Evolutionary conservation across 176 grass and related monocot genomes (phyloP).

Genomic region (Aegilops sharonensis): DNA sequence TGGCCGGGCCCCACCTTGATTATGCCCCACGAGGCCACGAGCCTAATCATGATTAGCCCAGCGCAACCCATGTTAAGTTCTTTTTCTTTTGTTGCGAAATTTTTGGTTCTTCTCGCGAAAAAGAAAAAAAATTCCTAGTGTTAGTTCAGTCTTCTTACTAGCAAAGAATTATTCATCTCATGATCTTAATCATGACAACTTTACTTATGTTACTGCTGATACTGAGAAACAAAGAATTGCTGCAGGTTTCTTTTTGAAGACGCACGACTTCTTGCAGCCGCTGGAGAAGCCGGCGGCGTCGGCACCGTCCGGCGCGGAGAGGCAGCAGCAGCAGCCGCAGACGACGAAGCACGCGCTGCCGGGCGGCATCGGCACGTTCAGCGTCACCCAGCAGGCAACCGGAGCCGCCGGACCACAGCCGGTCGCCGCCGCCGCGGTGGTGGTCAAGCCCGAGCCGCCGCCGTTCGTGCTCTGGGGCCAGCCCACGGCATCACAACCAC

Average conservation of each 20-base stretch:
- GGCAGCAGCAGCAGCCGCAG: neutral
- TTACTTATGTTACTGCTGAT: neutral
- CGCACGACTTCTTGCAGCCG: slow-evolving; percentile 79
- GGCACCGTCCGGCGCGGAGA: neutral
- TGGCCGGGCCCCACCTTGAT: slow-evolving; percentile 31
- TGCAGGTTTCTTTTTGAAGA: slow-evolving; percentile 62
- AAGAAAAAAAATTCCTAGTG: too few relatives aligned
- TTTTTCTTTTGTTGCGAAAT: too few relatives aligned
- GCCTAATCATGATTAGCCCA: slow-evolving; percentile 13
- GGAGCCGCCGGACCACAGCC: slow-evolving; percentile 28
- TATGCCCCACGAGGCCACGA: slow-evolving; percentile 5
- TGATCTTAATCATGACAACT: neutral
- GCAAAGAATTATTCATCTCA: too few relatives aligned
- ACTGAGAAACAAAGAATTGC: neutral
- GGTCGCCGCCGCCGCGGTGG: neutral
- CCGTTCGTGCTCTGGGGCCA: slow-evolving; percentile 63
- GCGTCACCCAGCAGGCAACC: slow-evolving; percentile 55
- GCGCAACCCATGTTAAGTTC: neutral
- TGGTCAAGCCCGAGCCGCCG: slow-evolving; percentile 44
- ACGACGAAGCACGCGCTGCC: slow-evolving; percentile 36
- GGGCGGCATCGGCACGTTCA: slow-evolving; percentile 66
- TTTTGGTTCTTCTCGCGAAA: too few relatives aligned
- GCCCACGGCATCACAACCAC: slow-evolving; percentile 16
- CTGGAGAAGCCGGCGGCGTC: slow-evolving; percentile 35
- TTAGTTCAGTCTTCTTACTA: neutral